Percentiles rank a stretch among this genome's conserved stretches.
Evolutionary conservation across 306 rosid genomes (phyloP).

Genomic region (Albizia julibrissin): DNA sequence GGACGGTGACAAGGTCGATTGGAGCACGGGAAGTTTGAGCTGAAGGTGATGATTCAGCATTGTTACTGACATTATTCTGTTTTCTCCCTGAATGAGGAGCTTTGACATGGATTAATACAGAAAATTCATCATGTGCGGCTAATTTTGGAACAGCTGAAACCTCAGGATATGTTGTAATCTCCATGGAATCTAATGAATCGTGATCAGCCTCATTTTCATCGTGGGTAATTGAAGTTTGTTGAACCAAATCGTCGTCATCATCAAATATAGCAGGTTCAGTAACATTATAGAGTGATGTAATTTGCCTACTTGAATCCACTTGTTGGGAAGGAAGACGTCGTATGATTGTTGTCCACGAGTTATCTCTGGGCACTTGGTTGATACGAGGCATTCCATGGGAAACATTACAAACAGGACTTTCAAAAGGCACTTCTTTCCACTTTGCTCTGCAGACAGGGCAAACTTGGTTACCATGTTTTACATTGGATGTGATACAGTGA

Average conservation of each 20-base stretch:
- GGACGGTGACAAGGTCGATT: conserved; percentile 89
- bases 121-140: conserved; percentile 62
- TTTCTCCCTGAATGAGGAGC: conserved; percentile 64
- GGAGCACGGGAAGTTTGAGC: conserved; percentile 67
- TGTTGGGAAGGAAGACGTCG: conserved; percentile 63
- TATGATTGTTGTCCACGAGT: conserved; percentile 56
- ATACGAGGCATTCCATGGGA: conserved; percentile 47
- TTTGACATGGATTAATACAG: conserved; percentile 76
- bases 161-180: conserved; percentile 79
- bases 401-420: conserved; percentile 54
- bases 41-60: conserved; percentile 26
- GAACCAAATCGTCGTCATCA: conserved; percentile 82
- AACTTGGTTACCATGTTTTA: conserved; percentile 91
- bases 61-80: conserved; percentile 32
- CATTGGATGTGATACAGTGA: conserved; percentile 90
- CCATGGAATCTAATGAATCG: conserved; percentile 42
- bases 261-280: conserved; percentile 72
- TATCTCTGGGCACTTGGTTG: conserved; percentile 55
- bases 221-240: conserved; percentile 44
- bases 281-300: conserved; percentile 52
- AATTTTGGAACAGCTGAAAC: conserved; percentile 74
- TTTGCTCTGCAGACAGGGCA: conserved; percentile 94
- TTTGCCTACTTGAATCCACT: conserved; percentile 47
- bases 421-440: conserved; percentile 96
- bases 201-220: conserved; percentile 41